Evolutionary conservation across 2,329 filamentous ascomycete genomes (phyloP), one percentile per base, ranked within the genome.

Genomic region (Herpotrichia juniperi): DNA sequence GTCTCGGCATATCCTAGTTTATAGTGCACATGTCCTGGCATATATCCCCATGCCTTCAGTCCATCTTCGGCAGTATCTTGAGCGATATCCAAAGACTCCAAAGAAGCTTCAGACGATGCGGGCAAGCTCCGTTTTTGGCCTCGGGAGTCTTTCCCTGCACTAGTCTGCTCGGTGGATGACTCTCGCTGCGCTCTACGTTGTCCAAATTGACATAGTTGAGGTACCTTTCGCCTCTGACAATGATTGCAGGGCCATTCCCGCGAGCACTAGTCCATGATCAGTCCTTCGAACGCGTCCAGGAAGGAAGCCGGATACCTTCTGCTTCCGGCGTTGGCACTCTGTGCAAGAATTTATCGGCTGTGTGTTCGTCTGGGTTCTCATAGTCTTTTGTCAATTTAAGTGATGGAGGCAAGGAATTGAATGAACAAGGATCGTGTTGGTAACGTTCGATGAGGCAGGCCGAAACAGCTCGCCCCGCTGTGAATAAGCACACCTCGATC

Each of bases 181-280:
- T 25, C 49, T 26, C 62, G 59, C 32, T 62, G 60, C 2, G 21
- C 6, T 42, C 71, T 75, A 49, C 73, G 78, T 22, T 63, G 59
- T 0, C 67, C 61, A 58, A 80, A 81, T 48, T 77, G 74, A 60
- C 79, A 81, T 2, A 79, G 63, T 66, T 81, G 79, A 26, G 79
- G 74, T 1, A 81, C 77, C 50, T 75, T 76, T 57, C 79, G 70
- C 26, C 75, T 66, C 55, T 77, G 74, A 57, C 79, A 82, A 56
- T 81, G 78, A 53, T 80, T 79, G 60, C 79, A 81, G 2, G 79
- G 79, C 74, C 79, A 82, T 60, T 79, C 71, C 28, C 77, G 75
- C 53, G 75, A 79, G 58, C 79, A 82, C 78, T 81, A 60, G 42
- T 34, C 24, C 35, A 17, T 49, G 35, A 45, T 68, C 54, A 68